These are phyloP conservation scores for Colletotrichum echinochloae DNA, from an alignment of 2,329 filamentous ascomycete species.

Conservation along the genomic window DNA sequence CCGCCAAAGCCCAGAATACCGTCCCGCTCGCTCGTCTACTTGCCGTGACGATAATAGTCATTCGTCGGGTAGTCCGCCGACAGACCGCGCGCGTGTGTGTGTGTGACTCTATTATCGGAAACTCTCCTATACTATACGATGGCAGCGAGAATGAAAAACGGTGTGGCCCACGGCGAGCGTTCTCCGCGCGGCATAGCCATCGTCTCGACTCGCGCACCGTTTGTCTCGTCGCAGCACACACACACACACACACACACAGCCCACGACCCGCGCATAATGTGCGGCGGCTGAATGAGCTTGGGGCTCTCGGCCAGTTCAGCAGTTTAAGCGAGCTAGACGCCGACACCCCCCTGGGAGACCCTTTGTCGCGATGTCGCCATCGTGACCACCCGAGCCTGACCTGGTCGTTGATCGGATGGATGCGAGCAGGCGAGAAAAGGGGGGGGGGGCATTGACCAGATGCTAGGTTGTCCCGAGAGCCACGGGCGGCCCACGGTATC, in stretches of 20 bases:
- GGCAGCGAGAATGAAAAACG: background rate
- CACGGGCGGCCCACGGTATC: slow-evolving; percentile 19
- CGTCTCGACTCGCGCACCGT: slow-evolving; percentile 2
- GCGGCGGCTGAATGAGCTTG: slow-evolving; percentile 20
- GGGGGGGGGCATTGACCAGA: background rate
- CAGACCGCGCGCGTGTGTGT: no score
- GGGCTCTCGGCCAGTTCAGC: slow-evolving; percentile 8
- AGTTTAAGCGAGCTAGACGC: slow-evolving; percentile 37
- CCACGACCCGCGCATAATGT: slow-evolving; percentile 2
- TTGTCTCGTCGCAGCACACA: background rate
- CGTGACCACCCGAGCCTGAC: slow-evolving; percentile 1
- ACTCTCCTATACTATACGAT: background rate
- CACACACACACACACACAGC: background rate
- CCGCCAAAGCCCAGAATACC: slow-evolving; percentile 5
- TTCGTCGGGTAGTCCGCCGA: background rate
- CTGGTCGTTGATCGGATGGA: background rate
- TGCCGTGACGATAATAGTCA: background rate
- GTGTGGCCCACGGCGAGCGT: background rate
- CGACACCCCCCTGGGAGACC: background rate
- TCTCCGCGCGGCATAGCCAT: background rate
- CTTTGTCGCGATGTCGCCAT: slow-evolving; percentile 14
- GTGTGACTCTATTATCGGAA: background rate
- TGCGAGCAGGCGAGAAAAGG: background rate
- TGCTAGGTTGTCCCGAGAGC: slow-evolving; percentile 4
- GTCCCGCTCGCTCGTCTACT: background rate